Percentiles rank a stretch among this genome's conserved stretches.
Evolutionary conservation across 257 asterid genomes (phyloP).

Genomic region (Salvia miltiorrhiza): DNA sequence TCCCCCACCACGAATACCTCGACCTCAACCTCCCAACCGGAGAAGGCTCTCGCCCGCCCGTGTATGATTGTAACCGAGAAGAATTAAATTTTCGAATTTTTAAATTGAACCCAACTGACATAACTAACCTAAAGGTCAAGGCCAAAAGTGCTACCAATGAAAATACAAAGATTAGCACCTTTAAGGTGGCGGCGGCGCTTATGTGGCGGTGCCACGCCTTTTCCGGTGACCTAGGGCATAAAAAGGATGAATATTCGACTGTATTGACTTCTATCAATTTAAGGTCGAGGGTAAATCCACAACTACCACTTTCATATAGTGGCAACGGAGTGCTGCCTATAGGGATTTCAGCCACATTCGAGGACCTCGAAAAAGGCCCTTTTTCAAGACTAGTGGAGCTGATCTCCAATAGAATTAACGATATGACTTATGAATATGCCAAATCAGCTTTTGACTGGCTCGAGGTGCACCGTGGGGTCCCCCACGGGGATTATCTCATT

Average conservation of each 20-base stretch:
- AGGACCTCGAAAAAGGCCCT: slow-evolving; percentile 35
- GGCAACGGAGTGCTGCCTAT: slow-evolving; percentile 49
- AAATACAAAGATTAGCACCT: neutral
- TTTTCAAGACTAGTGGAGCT: slow-evolving; percentile 34
- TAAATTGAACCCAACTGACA: slow-evolving; percentile 29
- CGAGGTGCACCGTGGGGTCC: slow-evolving; percentile 51
- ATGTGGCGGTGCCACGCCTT: neutral
- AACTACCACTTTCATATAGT: slow-evolving; percentile 20
- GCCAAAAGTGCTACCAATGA: slow-evolving; percentile 9
- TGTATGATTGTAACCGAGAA: slow-evolving; percentile 26
- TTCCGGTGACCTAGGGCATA: neutral
- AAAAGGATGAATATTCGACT: slow-evolving; percentile 23
- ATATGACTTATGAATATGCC: slow-evolving; percentile 44
- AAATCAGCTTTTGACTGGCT: slow-evolving; percentile 53
- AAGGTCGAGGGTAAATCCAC: slow-evolving; percentile 43
- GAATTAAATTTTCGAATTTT: slow-evolving; percentile 34
- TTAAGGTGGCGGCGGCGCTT: neutral
- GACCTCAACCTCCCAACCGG: slow-evolving; percentile 31
- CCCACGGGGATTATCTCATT: slow-evolving; percentile 51
- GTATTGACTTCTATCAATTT: slow-evolving; percentile 44
- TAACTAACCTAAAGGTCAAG: slow-evolving; percentile 32
- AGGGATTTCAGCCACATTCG: slow-evolving; percentile 31
- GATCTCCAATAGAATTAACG: slow-evolving; percentile 27
- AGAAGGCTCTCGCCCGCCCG: slow-evolving; percentile 17
- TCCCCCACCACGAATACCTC: slow-evolving; percentile 45